Evolutionary conservation across 345 rosid species (phyloP), one percentile per base, ranked within the genome.

Genomic region (Eucalyptus regnans): DNA sequence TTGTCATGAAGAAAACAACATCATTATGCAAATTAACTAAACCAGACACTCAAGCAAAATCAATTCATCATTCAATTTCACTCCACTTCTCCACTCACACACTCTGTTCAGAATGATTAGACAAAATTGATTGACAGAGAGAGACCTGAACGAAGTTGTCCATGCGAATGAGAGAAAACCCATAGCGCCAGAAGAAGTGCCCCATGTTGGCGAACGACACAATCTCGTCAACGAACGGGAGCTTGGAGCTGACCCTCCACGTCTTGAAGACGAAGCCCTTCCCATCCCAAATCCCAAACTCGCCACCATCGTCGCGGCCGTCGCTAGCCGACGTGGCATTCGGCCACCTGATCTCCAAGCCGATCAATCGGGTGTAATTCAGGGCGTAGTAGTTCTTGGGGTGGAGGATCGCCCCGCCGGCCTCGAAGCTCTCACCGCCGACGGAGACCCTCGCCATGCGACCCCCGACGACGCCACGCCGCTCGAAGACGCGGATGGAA

Each of bases 361-460:
- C 92, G 4, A 95, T 92, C 89, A 90, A 76, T 3, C 93, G 71
- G 4, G 96, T 93, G 94, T 89, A 96, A 87, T 95, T 95, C 41
- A 93, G 90, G 23, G 94, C 96, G 94, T 96, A 90, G 90, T 93
- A 96, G 90, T 96, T 97, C 91, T 95, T 95, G 44, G 99, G 98
- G 86, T 96, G 99, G 22, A 97, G 96, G 89, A 97, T 96, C 79
- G 99, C 96, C 56, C 94, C 99, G 12, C 99, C 99, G 20, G 99
- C 98, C 89, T 96, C 99, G 89, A 96, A 97, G 12, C 92, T 93
- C 37, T 95, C 92, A 6, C 96, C 97, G 89, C 91, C 87, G 60
- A 96, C 81, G n/a, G 91, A 89, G 23, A 96, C 95, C 15, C 94
- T 94, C 41, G 94, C 97, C 99, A 97, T 96, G 37, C 99, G 98